Evolutionary conservation across 805 yeast genomes (phyloP), one percentile per base, ranked within the genome.

Genomic region (Millerozyma acaciae): DNA sequence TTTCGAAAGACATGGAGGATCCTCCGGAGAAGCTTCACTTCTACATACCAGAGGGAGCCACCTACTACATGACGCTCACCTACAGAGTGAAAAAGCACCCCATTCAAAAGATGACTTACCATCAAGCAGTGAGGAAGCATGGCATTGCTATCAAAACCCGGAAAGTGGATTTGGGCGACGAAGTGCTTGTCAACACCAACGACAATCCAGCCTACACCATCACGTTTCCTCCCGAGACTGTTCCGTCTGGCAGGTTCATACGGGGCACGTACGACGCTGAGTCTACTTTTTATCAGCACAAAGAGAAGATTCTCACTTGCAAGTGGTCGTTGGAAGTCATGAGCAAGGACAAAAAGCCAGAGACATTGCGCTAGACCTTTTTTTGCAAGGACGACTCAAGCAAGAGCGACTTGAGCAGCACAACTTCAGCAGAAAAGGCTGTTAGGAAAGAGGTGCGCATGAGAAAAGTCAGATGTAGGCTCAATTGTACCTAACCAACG

Each of bases 231-330:
- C 50, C 53, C 1, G 62, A 55, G n/a, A 39, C 44, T 6, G 27
- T 59, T 8, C 63, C 65, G 1, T 57, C 60, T 9, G 65, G 65
- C 1, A 30, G 40, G 6, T 40, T 59, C 12, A 32, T 53, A 12
- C 45, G 65, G 38, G 63, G 62, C 1, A 43, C 38, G 1, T 53
- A 51, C 39, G 47, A 47, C 6, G 60, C 60, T 5, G 30, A 29
- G 5, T 43, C 56, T 6, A 40, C 44, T 4, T 47, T 59, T 26
- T 37, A 37, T 24, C 53, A 44, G 21, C 44, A 43, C 4, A 53
- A 48, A 5, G 30, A 44, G 13, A 33, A 32, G 6, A 35, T 49
- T 4, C 42, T 48, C 22, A 25, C 33, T 4, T 38, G 42, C 23
- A 33, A 37, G 10, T 54, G 55, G 51, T 37, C 38, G 9, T 28